Evolutionary conservation across 139 green algal genomes (phyloP), one percentile per base, ranked within the genome.

Genomic region (Chlamydomonas incerta): DNA sequence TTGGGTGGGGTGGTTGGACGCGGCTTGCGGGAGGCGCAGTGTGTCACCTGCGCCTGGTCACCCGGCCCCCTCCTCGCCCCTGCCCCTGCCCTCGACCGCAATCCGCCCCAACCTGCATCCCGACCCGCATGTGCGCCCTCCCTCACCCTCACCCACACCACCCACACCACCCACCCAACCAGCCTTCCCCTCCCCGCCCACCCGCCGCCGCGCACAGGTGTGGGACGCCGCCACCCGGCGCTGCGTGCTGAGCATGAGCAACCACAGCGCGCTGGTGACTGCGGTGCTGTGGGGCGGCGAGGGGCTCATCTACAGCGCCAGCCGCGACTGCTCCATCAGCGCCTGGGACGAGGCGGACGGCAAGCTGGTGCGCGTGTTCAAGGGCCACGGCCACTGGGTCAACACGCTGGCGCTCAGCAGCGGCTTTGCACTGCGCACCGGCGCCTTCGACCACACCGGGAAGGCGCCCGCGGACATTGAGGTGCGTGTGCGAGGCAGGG

Each of bases 301-400:
- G 60, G 97, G 96, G 0, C 91, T 97, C 46, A 97, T 99, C 60
- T 98, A 97, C 93, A 96, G 94, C 57, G 91, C 91, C 15, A 92
- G 87, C 0, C 87, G 96, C 0, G 98, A 99, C 87, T 95, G 91
- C 83, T 94, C 63, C 67, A 98, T 99, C 81, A 95, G 93, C 79
- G 95, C 96, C 0, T 99, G 97, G 97, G 90, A 96, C 57, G 91
- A 95, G 3, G 86, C 85, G 46, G 93, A 96, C 52, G 97, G 97
- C 4, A 95, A 94, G 87, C 83, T 98, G 55, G 89, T 98, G 21
- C 88, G 90, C 20, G 91, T 90, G 34, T 89, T 99, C 1, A 95
- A 95, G 83, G 97, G 97, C 18, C 98, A 99, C 77, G 98, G 92
- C 5, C 98, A 99, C 92, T 99, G 97, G 97, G 98, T 99, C 67